Conservation (phyloP, 2,329 filamentous ascomycete genomes). For the Sarocladium brachiariae region DNA sequence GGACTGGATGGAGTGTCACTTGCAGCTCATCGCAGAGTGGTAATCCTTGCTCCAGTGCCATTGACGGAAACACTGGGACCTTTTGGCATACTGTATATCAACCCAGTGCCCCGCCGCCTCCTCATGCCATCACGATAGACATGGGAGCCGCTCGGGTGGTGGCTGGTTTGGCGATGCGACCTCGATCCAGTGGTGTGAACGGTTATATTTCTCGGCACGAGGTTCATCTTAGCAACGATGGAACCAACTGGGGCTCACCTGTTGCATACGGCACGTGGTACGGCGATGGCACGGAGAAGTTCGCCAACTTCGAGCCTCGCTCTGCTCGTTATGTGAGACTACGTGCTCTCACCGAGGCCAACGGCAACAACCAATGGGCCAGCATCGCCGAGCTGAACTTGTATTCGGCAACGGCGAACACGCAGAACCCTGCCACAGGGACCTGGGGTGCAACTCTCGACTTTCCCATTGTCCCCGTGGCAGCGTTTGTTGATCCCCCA, state of each 20-base stretch:
- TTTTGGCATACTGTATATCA: conserved; percentile 22
- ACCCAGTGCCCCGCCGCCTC: conserved; percentile 12
- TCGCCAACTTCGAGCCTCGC: conserved; percentile 25
- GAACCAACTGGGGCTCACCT: conserved; percentile 18
- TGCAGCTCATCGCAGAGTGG: conserved; percentile 22
- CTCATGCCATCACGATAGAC: conserved; percentile 26
- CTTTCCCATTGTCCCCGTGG: conserved; percentile 29
- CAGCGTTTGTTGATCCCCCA: conserved; percentile 21
- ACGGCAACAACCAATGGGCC: conserved; percentile 21
- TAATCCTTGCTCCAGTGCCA: conserved; percentile 21
- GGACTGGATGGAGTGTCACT: conserved; percentile 19
- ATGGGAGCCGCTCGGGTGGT: conserved; percentile 19
- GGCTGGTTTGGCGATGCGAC: conserved; percentile 24
- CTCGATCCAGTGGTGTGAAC: conserved; percentile 19
- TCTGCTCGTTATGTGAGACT: conserved; percentile 24
- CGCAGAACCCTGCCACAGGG: conserved; percentile 18
- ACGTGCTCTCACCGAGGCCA: conserved; percentile 21
- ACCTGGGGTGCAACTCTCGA: conserved; percentile 28
- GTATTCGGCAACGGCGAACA: conserved; percentile 18
- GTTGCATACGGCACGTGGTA: conserved; percentile 23
- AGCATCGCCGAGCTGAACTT: conserved; percentile 26
- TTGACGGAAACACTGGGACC: conserved; percentile 22
- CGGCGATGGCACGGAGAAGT: conserved; percentile 22
- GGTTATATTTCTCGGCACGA: conserved; percentile 24
- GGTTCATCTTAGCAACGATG: conserved; percentile 22